Conservation (phyloP, 495 filamentous ascomycete genomes). For the Bacidia rubella region DNA sequence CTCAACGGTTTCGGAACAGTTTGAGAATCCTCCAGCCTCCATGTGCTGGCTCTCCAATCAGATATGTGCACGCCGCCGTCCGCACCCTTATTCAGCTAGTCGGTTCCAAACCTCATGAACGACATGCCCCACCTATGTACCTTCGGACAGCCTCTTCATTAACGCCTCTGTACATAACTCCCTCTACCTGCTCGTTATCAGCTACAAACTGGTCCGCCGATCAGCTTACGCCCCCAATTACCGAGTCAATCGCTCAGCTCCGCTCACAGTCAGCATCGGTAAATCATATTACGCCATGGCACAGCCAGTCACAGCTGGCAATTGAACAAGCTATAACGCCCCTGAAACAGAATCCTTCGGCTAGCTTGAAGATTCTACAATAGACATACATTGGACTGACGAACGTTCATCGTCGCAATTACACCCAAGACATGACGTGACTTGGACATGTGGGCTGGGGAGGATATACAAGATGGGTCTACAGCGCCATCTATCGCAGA, state of each 20-base stretch:
- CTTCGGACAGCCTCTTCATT: no score
- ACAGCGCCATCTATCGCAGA: constrained; percentile 4
- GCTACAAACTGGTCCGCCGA: background rate
- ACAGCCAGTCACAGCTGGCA: background rate
- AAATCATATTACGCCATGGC: background rate
- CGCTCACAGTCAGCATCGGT: background rate
- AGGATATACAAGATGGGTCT: constrained; percentile 9
- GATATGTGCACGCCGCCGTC: background rate
- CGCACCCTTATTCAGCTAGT: background rate
- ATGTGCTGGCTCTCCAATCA: background rate
- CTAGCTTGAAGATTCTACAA: background rate
- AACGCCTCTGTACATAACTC: no score
- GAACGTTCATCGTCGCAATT: background rate
- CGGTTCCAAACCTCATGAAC: background rate
- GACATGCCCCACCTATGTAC: background rate
- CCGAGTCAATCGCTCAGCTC: background rate
- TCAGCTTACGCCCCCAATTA: background rate
- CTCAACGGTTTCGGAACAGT: background rate
- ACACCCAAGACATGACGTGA: background rate
- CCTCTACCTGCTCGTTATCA: background rate
- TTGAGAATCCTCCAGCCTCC: background rate
- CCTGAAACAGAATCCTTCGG: no score
- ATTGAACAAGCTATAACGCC: no score
- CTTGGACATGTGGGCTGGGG: constrained; percentile 11
- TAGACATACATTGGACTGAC: background rate